These are phyloP conservation scores for Dissophora globulifera DNA, from an alignment of 192 early-diverging fungal species.

Conservation along the genomic window DNA sequence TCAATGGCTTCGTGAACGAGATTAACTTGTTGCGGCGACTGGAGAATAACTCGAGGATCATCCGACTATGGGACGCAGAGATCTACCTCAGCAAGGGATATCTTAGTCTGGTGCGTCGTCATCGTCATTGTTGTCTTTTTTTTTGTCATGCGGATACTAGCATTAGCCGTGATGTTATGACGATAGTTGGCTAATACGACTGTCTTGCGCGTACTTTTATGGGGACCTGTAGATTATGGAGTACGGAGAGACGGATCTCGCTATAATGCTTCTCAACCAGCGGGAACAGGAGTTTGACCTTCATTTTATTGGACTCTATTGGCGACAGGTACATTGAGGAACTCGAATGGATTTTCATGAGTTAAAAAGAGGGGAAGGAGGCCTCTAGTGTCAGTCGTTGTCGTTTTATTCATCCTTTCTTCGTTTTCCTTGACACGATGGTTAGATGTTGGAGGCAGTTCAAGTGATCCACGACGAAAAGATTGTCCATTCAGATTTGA, in stretches of 20 bases:
- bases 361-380: too few species aligned
- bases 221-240: slow-evolving; percentile 79
- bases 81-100: slow-evolving; percentile 67
- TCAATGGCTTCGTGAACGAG: slow-evolving; percentile 87
- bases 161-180: too few species aligned
- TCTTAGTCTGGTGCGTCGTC: slow-evolving; percentile 74
- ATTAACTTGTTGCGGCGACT: slow-evolving; percentile 79
- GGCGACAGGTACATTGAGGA: slow-evolving; percentile 75
- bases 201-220: too few species aligned
- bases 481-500: slow-evolving; percentile 94
- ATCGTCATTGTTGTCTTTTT: too few species aligned
- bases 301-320: slow-evolving; percentile 84
- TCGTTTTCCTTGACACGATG: background rate
- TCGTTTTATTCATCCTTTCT: background rate
- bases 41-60: slow-evolving; percentile 74
- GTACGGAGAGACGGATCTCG: slow-evolving; percentile 91
- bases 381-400: too few species aligned
- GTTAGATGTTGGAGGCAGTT: slow-evolving; percentile 91
- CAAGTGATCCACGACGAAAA: slow-evolving; percentile 86
- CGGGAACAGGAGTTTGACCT: slow-evolving; percentile 66
- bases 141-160: background rate
- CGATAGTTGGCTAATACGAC: too few species aligned
- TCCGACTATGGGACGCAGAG: slow-evolving; percentile 82
- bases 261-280: slow-evolving; percentile 64
- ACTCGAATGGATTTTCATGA: too few species aligned